These are phyloP conservation scores for Vitis hybrid DNA, from an alignment of 177 flowering plant genomes.

Conservation along the genomic window DNA sequence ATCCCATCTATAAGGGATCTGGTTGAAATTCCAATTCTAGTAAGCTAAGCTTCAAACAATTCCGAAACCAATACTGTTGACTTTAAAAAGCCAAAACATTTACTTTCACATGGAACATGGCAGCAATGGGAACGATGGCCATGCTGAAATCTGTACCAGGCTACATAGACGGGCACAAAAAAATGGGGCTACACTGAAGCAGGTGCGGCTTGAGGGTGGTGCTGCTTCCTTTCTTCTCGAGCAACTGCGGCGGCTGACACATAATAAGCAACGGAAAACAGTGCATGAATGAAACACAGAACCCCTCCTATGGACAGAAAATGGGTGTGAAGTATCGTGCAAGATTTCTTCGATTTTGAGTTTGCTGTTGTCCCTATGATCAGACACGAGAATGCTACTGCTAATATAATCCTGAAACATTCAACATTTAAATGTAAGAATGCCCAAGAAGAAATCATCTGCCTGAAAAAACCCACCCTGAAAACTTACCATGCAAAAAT, in stretches of 20 bases:
- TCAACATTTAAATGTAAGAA: too few species aligned
- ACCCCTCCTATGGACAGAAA: constrained; percentile 56
- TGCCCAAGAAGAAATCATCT: not conserved
- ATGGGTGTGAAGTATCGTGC: constrained; percentile 44
- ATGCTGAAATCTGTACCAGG: too few species aligned
- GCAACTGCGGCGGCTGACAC: constrained; percentile 44
- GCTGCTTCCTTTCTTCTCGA: constrained; percentile 25
- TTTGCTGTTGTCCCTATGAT: constrained; percentile 44
- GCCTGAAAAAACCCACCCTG: not conserved
- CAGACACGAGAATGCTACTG: constrained; percentile 47
- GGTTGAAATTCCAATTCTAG: too few species aligned
- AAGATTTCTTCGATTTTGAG: constrained; percentile 42
- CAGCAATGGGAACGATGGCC: too few species aligned
- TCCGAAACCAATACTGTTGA: too few species aligned
- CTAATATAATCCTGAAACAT: constrained; percentile 40
- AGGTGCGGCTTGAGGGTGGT: constrained; percentile 8
- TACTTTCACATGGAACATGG: too few species aligned
- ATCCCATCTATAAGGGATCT: too few species aligned
- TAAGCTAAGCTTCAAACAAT: too few species aligned
- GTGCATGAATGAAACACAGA: constrained; percentile 59
- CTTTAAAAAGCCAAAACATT: too few species aligned
- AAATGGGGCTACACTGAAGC: constrained; percentile 18
- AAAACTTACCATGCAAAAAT: constrained; percentile 46
- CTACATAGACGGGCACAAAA: too few species aligned
- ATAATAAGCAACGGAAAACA: constrained; percentile 48